phyloP scores from a whole-genome alignment of 2,329 filamentous ascomycete species.

The Magnaporthiopsis rhizophila region DNA sequence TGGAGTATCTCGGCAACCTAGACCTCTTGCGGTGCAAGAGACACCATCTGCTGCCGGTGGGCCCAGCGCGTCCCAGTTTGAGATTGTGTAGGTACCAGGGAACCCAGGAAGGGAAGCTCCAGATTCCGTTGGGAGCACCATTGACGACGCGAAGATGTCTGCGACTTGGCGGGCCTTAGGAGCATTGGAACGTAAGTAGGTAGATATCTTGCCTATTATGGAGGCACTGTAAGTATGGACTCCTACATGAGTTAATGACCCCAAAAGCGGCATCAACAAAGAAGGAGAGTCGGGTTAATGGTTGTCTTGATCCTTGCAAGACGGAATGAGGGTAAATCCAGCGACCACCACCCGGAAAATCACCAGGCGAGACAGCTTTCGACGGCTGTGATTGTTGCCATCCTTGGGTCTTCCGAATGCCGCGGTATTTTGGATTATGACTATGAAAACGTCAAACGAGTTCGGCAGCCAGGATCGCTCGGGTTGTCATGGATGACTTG shows the following conservation, averaged over 20 bases:
- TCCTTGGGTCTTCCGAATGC: background rate
- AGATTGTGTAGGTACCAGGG: too few species aligned
- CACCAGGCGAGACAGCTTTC: background rate
- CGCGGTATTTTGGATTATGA: too few species aligned
- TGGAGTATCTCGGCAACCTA: background rate
- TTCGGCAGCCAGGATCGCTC: background rate
- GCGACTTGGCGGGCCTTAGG: background rate
- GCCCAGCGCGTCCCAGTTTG: too few species aligned
- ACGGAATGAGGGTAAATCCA: background rate
- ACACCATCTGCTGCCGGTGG: too few species aligned
- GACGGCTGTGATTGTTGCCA: background rate
- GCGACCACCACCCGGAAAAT: background rate
- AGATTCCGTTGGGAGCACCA: background rate
- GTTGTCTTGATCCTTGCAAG: background rate
- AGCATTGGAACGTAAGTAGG: background rate
- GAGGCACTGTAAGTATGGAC: background rate
- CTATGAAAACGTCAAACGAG: too few species aligned
- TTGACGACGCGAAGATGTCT: background rate
- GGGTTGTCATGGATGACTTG: background rate
- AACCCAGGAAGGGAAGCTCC: too few species aligned
- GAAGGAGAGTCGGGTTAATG: background rate
- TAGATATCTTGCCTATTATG: background rate
- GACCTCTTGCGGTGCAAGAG: too few species aligned
- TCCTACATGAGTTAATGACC: background rate
- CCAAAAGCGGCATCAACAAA: background rate